Conservation (phyloP, 108 stramenopile species). For the Skeletonema potamos region DNA sequence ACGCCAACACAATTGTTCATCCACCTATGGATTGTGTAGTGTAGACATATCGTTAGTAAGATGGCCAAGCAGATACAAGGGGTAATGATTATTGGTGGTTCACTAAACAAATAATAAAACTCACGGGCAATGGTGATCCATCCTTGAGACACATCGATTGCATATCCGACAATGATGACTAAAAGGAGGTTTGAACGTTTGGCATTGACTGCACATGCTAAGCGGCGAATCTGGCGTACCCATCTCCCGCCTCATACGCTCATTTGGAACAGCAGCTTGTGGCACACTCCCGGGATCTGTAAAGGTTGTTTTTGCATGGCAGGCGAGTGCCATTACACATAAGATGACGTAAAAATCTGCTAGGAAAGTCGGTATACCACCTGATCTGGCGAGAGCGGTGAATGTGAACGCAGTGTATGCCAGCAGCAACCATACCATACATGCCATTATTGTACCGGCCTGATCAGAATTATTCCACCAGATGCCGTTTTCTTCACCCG, state of each 20-base stretch:
- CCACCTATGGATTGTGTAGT: constrained; percentile 87
- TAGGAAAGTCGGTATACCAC: constrained; percentile 49
- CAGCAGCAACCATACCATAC: constrained; percentile 76
- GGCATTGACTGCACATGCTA: constrained; percentile 82
- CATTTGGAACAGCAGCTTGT: constrained; percentile 64
- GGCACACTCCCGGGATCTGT: constrained; percentile 94
- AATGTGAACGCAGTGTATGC: constrained; percentile 68
- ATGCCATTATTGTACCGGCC: constrained; percentile 76
- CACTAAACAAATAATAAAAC: neutral
- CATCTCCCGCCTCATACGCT: constrained; percentile 43
- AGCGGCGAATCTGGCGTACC: constrained; percentile 40
- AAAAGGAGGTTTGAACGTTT: constrained; percentile 89
- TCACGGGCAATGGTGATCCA: constrained; percentile 93
- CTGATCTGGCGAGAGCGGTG: constrained; percentile 58
- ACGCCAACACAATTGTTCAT: constrained; percentile 97
- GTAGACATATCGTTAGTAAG: constrained; percentile 1
- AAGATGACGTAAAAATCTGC: constrained; percentile 55
- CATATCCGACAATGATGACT: constrained; percentile 97
- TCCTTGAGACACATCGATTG: constrained; percentile 90
- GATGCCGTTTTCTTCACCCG: constrained; percentile 67
- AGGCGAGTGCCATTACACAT: constrained; percentile 68
- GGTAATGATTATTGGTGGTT: neutral
- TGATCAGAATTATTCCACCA: constrained; percentile 80
- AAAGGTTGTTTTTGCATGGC: constrained; percentile 88
- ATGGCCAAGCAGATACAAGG: neutral